phyloP scores from a whole-genome alignment of 176 grass and related monocot genomes.

The Eremochloa ophiuroides region DNA sequence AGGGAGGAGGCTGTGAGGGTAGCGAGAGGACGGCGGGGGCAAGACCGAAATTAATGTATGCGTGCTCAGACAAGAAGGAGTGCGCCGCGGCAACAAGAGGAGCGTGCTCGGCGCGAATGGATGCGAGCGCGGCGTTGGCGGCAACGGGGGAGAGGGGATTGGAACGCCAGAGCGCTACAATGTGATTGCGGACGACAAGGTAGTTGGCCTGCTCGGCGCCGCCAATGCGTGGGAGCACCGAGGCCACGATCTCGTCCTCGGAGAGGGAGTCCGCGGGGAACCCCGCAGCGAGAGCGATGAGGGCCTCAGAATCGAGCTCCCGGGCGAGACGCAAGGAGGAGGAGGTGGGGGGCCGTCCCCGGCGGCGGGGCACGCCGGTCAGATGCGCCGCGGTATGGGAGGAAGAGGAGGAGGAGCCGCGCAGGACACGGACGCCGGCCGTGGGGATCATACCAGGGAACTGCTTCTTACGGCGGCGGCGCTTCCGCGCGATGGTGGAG shows the following conservation, averaged over 20 bases:
- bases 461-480: constrained; percentile 94
- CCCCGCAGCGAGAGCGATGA: constrained; percentile 70
- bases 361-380: constrained; percentile 37
- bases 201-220: constrained; percentile 78
- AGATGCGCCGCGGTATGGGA: constrained; percentile 33
- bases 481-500: constrained; percentile 49
- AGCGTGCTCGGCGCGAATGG: constrained; percentile 82
- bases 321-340: constrained; percentile 84
- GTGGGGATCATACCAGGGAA: constrained; percentile 92
- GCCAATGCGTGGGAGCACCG: constrained; percentile 67
- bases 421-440: constrained; percentile 54
- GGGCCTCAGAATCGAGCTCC: constrained; percentile 92
- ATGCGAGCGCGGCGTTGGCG: constrained; percentile 60
- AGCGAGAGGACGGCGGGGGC: constrained; percentile 56
- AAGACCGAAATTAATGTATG: constrained; percentile 91
- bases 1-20: constrained; percentile 41
- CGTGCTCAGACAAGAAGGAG: constrained; percentile 72
- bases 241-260: constrained; percentile 83
- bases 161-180: constrained; percentile 83
- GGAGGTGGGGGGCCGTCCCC: constrained; percentile 63
- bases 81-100: constrained; percentile 64
- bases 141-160: constrained; percentile 61
- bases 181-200: constrained; percentile 93
- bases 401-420: constrained; percentile 36
- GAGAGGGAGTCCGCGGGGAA: constrained; percentile 87